These are phyloP conservation scores for Excoecaria cochinchinensis DNA, from an alignment of 345 rosid species.

Conservation along the genomic window DNA sequence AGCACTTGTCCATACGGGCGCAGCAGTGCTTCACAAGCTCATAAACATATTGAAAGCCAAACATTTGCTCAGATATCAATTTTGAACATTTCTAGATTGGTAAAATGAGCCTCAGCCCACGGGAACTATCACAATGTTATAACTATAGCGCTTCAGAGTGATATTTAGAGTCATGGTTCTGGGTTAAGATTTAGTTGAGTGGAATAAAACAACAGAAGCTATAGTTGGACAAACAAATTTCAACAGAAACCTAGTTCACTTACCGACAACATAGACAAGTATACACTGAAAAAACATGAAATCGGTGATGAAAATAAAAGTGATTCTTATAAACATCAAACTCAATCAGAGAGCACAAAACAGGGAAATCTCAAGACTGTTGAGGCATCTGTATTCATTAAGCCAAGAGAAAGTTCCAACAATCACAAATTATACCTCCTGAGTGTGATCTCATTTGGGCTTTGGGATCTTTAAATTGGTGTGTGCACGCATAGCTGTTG, in stretches of 20 bases:
- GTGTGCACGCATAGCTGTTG: not conserved
- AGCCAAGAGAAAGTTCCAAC: not conserved
- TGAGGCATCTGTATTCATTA: not conserved
- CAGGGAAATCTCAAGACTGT: not conserved
- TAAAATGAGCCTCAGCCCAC: not conserved
- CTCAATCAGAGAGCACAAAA: not conserved
- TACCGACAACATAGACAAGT: not conserved
- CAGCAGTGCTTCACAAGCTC: not conserved
- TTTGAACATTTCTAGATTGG: not conserved
- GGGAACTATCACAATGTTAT: too few relatives aligned
- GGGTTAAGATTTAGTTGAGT: too few relatives aligned
- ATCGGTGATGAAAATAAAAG: not conserved
- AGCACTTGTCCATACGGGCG: not conserved
- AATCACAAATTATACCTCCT: not conserved
- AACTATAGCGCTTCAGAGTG: too few relatives aligned
- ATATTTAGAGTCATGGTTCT: too few relatives aligned
- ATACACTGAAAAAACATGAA: not conserved
- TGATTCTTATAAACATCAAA: not conserved
- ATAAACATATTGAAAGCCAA: not conserved
- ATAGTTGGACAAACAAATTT: too few relatives aligned
- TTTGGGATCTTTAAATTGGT: not conserved
- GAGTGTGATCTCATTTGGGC: not conserved
- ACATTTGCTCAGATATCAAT: not conserved
- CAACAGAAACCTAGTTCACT: not conserved
- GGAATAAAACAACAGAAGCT: too few relatives aligned